A percentile compares a stretch with the other conserved stretches of the same genome.
phyloP scores from a whole-genome alignment of 768 basidiomycete genomes.

The Termitomyces sp. region DNA sequence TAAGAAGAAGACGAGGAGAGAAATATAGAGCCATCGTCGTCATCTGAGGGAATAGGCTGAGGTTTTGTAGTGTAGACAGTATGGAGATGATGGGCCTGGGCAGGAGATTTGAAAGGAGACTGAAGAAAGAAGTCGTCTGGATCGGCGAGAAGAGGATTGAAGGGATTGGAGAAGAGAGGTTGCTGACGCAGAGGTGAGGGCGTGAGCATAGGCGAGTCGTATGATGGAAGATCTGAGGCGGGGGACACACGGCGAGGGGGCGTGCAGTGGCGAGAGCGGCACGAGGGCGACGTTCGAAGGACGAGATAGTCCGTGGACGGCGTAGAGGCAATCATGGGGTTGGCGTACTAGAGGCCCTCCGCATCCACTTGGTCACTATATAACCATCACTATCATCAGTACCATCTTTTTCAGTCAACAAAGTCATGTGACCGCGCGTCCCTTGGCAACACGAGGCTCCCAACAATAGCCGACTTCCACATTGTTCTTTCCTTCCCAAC shows the following conservation, averaged over 20 bases:
- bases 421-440: constrained; percentile 39
- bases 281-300: constrained; percentile 20
- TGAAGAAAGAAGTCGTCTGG: constrained; percentile 51
- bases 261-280: constrained; percentile 25
- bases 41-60: constrained; percentile 43
- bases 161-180: constrained; percentile 31
- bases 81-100: constrained; percentile 31
- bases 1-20: constrained; percentile 44
- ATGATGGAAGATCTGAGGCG: constrained; percentile 25
- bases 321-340: constrained; percentile 43
- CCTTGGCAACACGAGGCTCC: constrained; percentile 9
- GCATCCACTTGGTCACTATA: no score
- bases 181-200: constrained; percentile 58
- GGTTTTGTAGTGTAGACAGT: constrained; percentile 35
- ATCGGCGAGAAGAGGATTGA: constrained; percentile 26
- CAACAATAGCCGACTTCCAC: neutral
- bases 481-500: constrained; percentile 6
- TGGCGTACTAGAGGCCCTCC: no score
- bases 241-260: constrained; percentile 29
- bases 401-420: constrained; percentile 44
- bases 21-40: constrained; percentile 58
- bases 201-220: constrained; percentile 58
- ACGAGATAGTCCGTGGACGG: constrained; percentile 36
- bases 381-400: no score
- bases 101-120: constrained; percentile 47